Percentiles rank a stretch among this genome's conserved stretches.
phyloP scores from a whole-genome alignment of 2,329 filamentous ascomycete genomes.

The Phialophora macrospora region DNA sequence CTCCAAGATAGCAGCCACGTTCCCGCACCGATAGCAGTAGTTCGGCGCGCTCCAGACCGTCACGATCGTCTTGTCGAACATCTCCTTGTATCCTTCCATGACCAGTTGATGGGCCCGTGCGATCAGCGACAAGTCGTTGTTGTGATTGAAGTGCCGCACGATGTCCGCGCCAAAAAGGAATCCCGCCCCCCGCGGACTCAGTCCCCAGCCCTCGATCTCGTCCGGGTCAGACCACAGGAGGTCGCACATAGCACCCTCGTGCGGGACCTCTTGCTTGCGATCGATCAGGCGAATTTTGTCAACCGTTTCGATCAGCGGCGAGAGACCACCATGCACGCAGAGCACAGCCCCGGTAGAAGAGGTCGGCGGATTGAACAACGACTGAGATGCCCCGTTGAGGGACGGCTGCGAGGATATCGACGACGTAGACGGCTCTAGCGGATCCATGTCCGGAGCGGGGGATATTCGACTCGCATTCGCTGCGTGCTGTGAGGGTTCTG shows the following conservation, averaged over 20 bases:
- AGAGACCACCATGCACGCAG: constrained; percentile 93
- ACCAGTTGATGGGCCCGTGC: constrained; percentile 95
- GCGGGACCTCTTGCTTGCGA: constrained; percentile 95
- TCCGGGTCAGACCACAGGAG: constrained; percentile 97
- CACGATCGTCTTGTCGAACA: constrained; percentile 95
- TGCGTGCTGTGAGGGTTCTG: constrained; percentile 16
- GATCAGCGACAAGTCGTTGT: constrained; percentile 89
- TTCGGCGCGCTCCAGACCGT: constrained; percentile 99
- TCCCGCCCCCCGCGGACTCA: constrained; percentile 90
- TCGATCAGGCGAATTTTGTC: constrained; percentile 96
- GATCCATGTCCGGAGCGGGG: constrained; percentile 36
- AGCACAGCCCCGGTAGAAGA: constrained; percentile 79
- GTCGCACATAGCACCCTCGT: constrained; percentile 99
- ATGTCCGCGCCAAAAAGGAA: constrained; percentile 97
- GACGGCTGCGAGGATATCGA: constrained; percentile 72
- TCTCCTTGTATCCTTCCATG: constrained; percentile 99
- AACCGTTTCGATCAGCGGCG: constrained; percentile 86
- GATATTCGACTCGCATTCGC: constrained; percentile 38
- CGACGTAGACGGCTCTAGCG: constrained; percentile 50
- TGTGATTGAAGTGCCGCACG: constrained; percentile 93
- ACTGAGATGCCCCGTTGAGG: constrained; percentile 65
- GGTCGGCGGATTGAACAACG: constrained; percentile 36
- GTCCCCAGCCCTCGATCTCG: constrained; percentile 95
- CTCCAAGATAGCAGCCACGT: constrained; percentile 93
- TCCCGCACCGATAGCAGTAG: constrained; percentile 95